phyloP scores from a whole-genome alignment of 331 rosid genomes.

The Pyracantha coccinea region DNA sequence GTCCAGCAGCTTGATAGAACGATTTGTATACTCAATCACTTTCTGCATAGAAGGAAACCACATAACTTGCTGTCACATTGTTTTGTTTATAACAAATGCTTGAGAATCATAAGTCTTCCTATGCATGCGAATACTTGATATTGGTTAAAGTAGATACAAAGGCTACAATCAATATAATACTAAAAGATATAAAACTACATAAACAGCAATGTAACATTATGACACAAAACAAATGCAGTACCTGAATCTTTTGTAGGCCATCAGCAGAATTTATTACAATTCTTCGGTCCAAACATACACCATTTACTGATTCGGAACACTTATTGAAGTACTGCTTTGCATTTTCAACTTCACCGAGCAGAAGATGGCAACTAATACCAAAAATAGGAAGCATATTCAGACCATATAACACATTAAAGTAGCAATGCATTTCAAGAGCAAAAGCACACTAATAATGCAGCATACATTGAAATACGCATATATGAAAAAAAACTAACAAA shows the following conservation, averaged over 20 bases:
- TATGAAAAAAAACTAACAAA: not conserved
- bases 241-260: slow-evolving; percentile 82
- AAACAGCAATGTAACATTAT: not conserved
- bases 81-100: not conserved
- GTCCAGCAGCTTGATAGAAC: slow-evolving; percentile 53
- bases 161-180: too few species aligned
- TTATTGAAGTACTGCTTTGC: slow-evolving; percentile 46
- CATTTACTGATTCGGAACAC: slow-evolving; percentile 50
- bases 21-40: slow-evolving; percentile 41
- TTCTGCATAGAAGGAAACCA: slow-evolving; percentile 42
- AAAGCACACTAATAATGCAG: not conserved
- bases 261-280: slow-evolving; percentile 76
- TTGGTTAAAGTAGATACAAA: not conserved
- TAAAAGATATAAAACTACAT: too few species aligned
- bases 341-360: slow-evolving; percentile 71
- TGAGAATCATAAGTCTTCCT: not conserved
- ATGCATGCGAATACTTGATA: not conserved
- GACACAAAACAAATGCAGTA: slow-evolving; percentile 30
- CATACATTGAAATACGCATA: not conserved
- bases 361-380: slow-evolving; percentile 66
- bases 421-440: not conserved
- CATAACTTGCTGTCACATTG: not conserved
- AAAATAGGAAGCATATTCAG: slow-evolving; percentile 10
- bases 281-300: slow-evolving; percentile 83
- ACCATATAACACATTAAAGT: not conserved